Percentiles rank a stretch among this genome's conserved stretches.
Evolutionary conservation across 805 yeast species (phyloP).

Genomic region (Saccharomyces eubayanus): DNA sequence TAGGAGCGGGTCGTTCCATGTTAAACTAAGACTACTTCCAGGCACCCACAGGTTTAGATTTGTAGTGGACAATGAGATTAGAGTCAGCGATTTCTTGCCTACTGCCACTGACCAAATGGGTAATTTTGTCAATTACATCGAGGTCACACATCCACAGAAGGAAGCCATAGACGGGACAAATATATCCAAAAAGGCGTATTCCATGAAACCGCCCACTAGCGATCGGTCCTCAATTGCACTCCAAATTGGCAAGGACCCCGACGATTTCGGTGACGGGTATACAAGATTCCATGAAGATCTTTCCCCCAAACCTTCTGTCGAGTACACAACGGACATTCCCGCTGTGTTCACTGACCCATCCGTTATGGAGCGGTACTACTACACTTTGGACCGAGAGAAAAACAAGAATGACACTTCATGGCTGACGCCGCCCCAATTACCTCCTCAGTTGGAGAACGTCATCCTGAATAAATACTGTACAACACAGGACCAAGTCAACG

Average conservation of each 20-base stretch:
- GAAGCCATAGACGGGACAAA: conserved; percentile 4
- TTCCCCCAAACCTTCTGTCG: conserved; percentile 19
- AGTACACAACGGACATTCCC: conserved; percentile 62
- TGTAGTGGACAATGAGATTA: conserved; percentile 85
- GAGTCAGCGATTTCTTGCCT: conserved; percentile 83
- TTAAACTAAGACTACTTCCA: conserved; percentile 69
- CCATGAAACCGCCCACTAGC: conserved; percentile 17
- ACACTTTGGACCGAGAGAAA: conserved; percentile 65
- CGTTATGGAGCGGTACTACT: conserved; percentile 78
- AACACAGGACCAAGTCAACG: conserved; percentile 30
- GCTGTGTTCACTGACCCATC: conserved; percentile 79
- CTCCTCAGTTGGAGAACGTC: conserved; percentile 93
- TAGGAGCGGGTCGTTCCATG: conserved; percentile 39
- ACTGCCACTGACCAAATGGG: conserved; percentile 97
- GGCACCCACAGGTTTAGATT: conserved; percentile 92
- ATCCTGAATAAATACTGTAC: conserved; percentile 64
- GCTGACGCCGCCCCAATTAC: conserved; percentile 90
- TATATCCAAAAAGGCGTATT: neutral
- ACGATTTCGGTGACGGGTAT: conserved; percentile 79
- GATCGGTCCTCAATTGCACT: conserved; percentile 46
- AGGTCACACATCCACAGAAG: conserved; percentile 36
- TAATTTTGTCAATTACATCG: conserved; percentile 85
- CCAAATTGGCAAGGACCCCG: conserved; percentile 32
- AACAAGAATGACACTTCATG: conserved; percentile 48
- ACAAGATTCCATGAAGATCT: conserved; percentile 65